Conservation (phyloP, 352 stramenopile genomes). For the Phytopythium kandeliae region DNA sequence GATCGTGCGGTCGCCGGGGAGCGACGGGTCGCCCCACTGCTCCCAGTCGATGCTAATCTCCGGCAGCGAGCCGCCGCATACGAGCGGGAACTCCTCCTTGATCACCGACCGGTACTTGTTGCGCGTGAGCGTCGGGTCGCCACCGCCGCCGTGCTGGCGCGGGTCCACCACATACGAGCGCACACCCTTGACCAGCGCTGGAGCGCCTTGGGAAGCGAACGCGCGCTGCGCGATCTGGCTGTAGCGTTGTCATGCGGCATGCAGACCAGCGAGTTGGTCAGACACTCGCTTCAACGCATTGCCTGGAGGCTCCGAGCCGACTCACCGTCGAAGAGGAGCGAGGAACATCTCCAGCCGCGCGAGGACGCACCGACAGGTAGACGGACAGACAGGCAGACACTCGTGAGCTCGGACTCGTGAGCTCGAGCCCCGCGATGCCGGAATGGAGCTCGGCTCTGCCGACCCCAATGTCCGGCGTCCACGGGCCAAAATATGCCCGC, state of each 20-base stretch:
- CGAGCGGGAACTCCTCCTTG: conserved; percentile 52
- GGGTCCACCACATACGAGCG: conserved; percentile 29
- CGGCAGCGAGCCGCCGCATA: conserved; percentile 45
- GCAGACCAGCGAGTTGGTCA: no score
- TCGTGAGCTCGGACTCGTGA: not conserved
- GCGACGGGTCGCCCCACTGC: conserved; percentile 71
- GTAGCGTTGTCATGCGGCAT: no score
- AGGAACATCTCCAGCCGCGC: conserved; percentile 1
- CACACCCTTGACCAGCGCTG: not conserved
- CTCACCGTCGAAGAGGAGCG: not conserved
- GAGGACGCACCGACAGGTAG: no score
- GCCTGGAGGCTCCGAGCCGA: no score
- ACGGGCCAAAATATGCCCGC: not conserved
- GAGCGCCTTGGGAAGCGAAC: not conserved
- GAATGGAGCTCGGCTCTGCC: conserved; percentile 2
- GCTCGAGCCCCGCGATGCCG: not conserved
- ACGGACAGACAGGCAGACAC: no score
- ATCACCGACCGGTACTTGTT: conserved; percentile 75
- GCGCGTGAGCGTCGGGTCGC: conserved; percentile 31
- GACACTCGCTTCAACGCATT: no score
- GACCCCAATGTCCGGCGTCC: no score
- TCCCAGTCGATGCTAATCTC: conserved; percentile 73
- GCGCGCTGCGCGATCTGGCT: not conserved
- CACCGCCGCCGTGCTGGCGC: not conserved
- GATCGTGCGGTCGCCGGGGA: conserved; percentile 69